Conservation (phyloP, 257 asterid species). For the Solanum arcanum region DNA sequence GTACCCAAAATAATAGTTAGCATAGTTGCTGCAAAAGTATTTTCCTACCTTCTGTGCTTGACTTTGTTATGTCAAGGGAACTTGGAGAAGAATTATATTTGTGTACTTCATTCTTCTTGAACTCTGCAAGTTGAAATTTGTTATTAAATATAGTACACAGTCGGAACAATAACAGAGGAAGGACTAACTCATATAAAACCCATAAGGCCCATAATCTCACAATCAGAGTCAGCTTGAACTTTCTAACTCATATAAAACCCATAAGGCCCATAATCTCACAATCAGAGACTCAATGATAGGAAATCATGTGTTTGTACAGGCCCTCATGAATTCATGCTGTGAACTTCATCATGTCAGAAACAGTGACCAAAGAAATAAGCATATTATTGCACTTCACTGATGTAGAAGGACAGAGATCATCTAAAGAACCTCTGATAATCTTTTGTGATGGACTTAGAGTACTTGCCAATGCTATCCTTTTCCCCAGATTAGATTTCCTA, state of each 20-base stretch:
- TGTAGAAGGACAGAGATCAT: neutral
- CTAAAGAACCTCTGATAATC: conserved; percentile 57
- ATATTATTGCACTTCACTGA: neutral
- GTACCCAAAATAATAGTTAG: neutral
- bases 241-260: neutral
- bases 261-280: neutral
- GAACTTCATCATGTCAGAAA: neutral
- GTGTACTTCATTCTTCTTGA: conserved; percentile 49
- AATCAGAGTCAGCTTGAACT: neutral
- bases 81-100: conserved; percentile 49
- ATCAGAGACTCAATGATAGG: neutral
- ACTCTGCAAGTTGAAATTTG: conserved; percentile 39
- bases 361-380: neutral
- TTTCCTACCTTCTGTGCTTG: conserved; percentile 36
- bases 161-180: neutral
- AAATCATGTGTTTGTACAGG: neutral
- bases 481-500: conserved; percentile 37
- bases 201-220: neutral
- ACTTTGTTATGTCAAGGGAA: conserved; percentile 27
- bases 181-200: neutral
- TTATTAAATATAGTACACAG: neutral
- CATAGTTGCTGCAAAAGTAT: neutral
- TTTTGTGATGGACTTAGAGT: conserved; percentile 74
- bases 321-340: neutral
- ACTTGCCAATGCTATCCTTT: conserved; percentile 20